phyloP scores from a whole-genome alignment of 2,329 filamentous ascomycete genomes.

The Aspergillus fructus region DNA sequence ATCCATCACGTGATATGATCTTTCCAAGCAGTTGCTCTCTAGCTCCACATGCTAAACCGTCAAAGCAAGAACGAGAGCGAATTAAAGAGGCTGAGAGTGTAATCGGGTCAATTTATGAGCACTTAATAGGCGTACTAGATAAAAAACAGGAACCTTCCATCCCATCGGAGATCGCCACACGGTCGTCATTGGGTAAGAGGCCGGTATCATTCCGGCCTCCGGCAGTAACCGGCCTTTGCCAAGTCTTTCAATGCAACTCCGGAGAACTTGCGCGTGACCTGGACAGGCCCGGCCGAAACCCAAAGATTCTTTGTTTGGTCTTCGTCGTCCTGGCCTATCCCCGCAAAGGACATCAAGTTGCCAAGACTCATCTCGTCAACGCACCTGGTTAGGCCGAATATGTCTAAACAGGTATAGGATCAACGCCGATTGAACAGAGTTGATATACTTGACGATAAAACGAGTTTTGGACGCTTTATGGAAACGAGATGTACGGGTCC shows the following conservation, averaged over 20 bases:
- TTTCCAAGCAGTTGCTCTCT: slow-evolving; percentile 11
- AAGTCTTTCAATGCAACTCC: slow-evolving; percentile 7
- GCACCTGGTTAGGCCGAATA: too few relatives aligned
- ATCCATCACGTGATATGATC: slow-evolving; percentile 29
- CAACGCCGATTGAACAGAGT: too few relatives aligned
- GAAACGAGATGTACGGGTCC: too few relatives aligned
- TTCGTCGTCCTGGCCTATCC: background rate
- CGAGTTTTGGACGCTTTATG: too few relatives aligned
- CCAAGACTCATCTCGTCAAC: background rate
- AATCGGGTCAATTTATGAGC: background rate
- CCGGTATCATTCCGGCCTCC: slow-evolving; percentile 46
- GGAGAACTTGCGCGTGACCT: background rate
- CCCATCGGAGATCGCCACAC: slow-evolving; percentile 11
- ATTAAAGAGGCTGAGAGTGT: background rate
- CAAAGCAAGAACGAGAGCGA: background rate
- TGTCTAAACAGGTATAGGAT: too few relatives aligned
- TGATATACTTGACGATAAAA: too few relatives aligned
- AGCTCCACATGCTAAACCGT: slow-evolving; percentile 9
- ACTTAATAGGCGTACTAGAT: background rate
- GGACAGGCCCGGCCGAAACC: background rate
- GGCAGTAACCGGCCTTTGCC: slow-evolving; percentile 29
- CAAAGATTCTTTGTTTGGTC: background rate
- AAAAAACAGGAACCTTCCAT: background rate
- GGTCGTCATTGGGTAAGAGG: slow-evolving; percentile 33
- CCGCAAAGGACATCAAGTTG: background rate